A percentile compares a stretch with the other conserved stretches of the same genome.
These are phyloP conservation scores for Pythium grandisporangium DNA, from an alignment of 352 stramenopile genomes.

Conservation along the genomic window DNA sequence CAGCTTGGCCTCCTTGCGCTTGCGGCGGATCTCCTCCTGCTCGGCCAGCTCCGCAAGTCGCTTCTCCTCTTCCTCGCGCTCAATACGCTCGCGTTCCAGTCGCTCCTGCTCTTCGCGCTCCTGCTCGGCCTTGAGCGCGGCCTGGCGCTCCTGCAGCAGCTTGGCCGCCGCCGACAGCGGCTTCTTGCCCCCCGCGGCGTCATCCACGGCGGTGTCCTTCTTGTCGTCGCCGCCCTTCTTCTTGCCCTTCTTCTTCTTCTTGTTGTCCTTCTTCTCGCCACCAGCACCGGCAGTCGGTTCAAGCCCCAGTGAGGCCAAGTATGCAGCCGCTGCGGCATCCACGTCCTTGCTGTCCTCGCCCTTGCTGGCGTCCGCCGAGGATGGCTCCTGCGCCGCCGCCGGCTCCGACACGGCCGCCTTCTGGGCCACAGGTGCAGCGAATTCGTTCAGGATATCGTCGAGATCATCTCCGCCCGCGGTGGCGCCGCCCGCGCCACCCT, in stretches of 20 bases:
- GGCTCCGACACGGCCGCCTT: slow-evolving; percentile 7
- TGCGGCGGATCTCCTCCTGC: slow-evolving; percentile 56
- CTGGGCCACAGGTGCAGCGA: slow-evolving; percentile 15
- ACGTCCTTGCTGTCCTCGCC: slow-evolving; percentile 22
- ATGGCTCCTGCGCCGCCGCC: slow-evolving; percentile 5
- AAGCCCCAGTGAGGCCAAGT: slow-evolving; percentile 68
- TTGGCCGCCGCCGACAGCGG: slow-evolving; percentile 65
- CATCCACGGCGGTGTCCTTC: slow-evolving; percentile 1
- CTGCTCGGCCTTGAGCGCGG: slow-evolving; percentile 59
- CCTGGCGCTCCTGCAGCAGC: slow-evolving; percentile 64
- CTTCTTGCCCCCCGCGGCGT: slow-evolving; percentile 40
- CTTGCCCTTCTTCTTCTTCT: slow-evolving; percentile 66
- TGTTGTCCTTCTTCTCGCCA: slow-evolving; percentile 80
- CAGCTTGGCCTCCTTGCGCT: slow-evolving; percentile 79
- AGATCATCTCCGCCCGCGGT: slow-evolving; percentile 36
- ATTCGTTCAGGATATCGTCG: slow-evolving; percentile 72
- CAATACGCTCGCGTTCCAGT: slow-evolving; percentile 46
- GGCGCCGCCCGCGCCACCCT: slow-evolving; percentile 16
- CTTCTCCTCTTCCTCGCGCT: slow-evolving; percentile 59
- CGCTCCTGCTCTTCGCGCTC: slow-evolving; percentile 53
- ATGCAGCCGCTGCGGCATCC: slow-evolving; percentile 62
- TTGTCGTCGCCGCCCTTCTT: slow-evolving; percentile 34
- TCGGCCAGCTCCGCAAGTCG: slow-evolving; percentile 28
- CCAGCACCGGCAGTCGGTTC: slow-evolving; percentile 34
- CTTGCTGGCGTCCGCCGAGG: slow-evolving; percentile 9